These are phyloP conservation scores for Termitomyces eurrhizus DNA, from an alignment of 768 basidiomycete genomes.

Conservation along the genomic window DNA sequence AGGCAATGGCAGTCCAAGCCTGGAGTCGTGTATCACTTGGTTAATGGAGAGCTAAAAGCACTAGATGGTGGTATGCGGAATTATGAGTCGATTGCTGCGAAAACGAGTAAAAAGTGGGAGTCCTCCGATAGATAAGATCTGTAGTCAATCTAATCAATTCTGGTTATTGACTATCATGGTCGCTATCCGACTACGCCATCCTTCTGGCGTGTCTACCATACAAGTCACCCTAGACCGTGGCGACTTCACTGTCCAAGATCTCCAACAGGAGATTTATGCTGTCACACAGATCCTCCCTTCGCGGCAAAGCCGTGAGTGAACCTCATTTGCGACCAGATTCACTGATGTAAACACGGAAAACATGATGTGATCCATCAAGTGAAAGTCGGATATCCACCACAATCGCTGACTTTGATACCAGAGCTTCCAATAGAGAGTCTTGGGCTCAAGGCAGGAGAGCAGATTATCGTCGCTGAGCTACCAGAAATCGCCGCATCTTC, in stretches of 20 bases:
- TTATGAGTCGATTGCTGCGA: constrained; percentile 22
- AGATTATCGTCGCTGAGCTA: constrained; percentile 70
- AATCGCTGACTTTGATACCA: constrained; percentile 63
- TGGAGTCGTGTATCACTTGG: constrained; percentile 20
- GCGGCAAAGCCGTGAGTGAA: constrained; percentile 68
- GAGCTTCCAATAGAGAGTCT: constrained; percentile 74
- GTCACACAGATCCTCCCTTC: constrained; percentile 69
- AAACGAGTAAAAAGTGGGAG: constrained; percentile 13
- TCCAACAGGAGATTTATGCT: constrained; percentile 68
- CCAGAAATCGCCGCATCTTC: constrained; percentile 20
- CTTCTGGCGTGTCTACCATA: constrained; percentile 78
- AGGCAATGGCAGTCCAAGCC: constrained; percentile 17
- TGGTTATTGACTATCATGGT: constrained; percentile 42
- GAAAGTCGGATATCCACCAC: constrained; percentile 84
- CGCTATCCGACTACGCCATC: constrained; percentile 76
- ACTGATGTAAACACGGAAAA: background rate
- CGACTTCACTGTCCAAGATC: constrained; percentile 62
- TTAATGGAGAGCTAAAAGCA: constrained; percentile 19
- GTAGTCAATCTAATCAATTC: constrained; percentile 4
- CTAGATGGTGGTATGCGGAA: constrained; percentile 22
- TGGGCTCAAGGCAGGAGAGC: constrained; percentile 76
- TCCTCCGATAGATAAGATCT: constrained; percentile 14
- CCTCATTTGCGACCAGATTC: background rate
- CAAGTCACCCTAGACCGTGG: constrained; percentile 55
- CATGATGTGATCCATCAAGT: constrained; percentile 37